Evolutionary conservation across 495 filamentous ascomycete species (phyloP).

Genomic region (Amphirosellinia nigrospora): DNA sequence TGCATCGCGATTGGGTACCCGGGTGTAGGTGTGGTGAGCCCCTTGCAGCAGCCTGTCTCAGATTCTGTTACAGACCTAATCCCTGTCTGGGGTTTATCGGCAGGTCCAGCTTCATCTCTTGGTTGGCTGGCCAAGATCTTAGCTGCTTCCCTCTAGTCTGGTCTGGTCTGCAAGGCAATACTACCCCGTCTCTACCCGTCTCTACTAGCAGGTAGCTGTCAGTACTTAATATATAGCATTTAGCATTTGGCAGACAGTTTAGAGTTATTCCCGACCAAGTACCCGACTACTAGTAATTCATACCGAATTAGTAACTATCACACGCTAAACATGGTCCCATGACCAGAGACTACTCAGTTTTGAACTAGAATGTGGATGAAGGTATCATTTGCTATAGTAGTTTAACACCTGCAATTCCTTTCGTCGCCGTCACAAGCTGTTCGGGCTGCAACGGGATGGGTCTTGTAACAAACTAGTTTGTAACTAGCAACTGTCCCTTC

Average conservation of each 20-base stretch:
- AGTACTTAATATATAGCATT: no score
- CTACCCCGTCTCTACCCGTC: neutral
- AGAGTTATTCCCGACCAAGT: neutral
- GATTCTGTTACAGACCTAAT: slow-evolving; percentile 28
- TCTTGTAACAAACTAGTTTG: slow-evolving; percentile 16
- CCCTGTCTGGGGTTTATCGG: slow-evolving; percentile 27
- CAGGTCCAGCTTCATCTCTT: slow-evolving; percentile 14
- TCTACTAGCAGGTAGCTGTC: neutral
- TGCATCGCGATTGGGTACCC: slow-evolving; percentile 11
- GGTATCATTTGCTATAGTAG: neutral
- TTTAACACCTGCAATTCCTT: neutral
- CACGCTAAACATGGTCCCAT: neutral
- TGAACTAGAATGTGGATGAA: neutral
- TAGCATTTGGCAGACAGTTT: neutral
- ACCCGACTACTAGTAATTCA: neutral
- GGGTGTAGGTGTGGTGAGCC: slow-evolving; percentile 14
- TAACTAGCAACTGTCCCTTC: neutral
- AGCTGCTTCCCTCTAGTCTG: neutral
- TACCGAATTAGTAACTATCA: neutral
- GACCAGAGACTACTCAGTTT: neutral
- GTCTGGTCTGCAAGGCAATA: neutral
- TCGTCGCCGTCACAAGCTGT: neutral
- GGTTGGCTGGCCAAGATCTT: slow-evolving; percentile 12
- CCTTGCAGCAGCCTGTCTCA: slow-evolving; percentile 32
- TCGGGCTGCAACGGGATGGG: neutral